Conservation (phyloP, 495 filamentous ascomycete species). For the Xylaria nigripes region DNA sequence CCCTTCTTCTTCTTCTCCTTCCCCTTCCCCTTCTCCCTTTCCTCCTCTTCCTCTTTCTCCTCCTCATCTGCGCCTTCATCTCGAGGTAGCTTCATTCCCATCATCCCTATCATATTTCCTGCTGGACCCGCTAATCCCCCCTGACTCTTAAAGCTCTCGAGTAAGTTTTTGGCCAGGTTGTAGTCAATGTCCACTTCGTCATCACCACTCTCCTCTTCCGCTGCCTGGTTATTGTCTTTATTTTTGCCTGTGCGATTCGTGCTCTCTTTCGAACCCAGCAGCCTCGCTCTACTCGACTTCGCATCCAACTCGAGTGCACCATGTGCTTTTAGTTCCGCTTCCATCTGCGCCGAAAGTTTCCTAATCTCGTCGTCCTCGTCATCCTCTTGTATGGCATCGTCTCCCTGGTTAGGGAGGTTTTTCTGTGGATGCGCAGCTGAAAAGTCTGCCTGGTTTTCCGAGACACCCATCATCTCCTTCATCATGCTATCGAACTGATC, state of each 20-base stretch:
- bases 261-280: constrained; percentile 11
- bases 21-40: no score
- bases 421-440: background rate
- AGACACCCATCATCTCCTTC: constrained; percentile 88
- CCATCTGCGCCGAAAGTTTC: constrained; percentile 68
- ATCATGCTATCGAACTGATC: constrained; percentile 79
- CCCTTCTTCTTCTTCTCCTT: background rate
- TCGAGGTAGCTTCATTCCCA: constrained; percentile 72
- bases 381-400: constrained; percentile 22
- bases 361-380: constrained; percentile 64
- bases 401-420: background rate
- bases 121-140: constrained; percentile 75
- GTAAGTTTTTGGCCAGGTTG: constrained; percentile 79
- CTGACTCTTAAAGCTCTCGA: constrained; percentile 89
- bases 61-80: constrained; percentile 54
- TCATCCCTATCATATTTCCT: constrained; percentile 74
- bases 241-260: constrained; percentile 13
- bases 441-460: constrained; percentile 14
- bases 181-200: constrained; percentile 69
- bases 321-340: constrained; percentile 66
- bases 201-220: constrained; percentile 34
- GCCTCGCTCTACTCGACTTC: constrained; percentile 15
- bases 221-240: constrained; percentile 12
- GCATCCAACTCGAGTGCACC: constrained; percentile 65
- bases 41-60: constrained; percentile 2